Evolutionary conservation across 2,329 filamentous ascomycete species (phyloP), one percentile per base, ranked within the genome.

Genomic region (Cercospora sp.): DNA sequence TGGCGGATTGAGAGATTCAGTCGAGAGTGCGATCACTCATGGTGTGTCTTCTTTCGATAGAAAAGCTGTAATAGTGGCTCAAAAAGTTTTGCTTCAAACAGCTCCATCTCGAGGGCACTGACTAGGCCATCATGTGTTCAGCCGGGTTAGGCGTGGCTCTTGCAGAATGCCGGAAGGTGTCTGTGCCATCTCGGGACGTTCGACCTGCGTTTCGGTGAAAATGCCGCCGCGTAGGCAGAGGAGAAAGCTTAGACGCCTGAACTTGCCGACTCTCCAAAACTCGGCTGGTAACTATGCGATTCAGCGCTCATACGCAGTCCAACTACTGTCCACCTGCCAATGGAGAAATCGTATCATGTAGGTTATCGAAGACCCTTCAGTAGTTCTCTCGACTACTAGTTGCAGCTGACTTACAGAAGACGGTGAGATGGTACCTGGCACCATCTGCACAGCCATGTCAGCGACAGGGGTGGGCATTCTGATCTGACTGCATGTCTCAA

Each of bases 401-500:
- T 53, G 49, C 49, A 53, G 49, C 49, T 13, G 49, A 53, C 49
- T 26, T 53, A 53, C 49, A 26, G 49, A 32, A 34, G 55, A 18
- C 9, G 18, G 28, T 21, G 55, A 34, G 55, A 59, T 59, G 13
- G 28, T 37, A 34, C 55, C 28, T 59, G 28, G 55, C 55, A 59
- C 32, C 10, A 18, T 37, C 55, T 34, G 55, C 55, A 58, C 55
- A 34, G 28, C 55, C 55, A 59, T 59, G 55, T 59, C 55, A 59
- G 55, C 55, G n/a, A 59, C 55, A 34, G 55, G 55, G 55, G 18
- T 58, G 55, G 55, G 3, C 28, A 37, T 59, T 30, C 55, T 37
- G 26, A 30, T 59, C 55, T 59, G 55, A 59, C 55, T n/a, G 55
- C 55, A 59, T 26, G 28, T 37, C n/a, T 30, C 55, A 59, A 59